These are phyloP conservation scores for Penicillium maclennaniae DNA, from an alignment of 495 filamentous ascomycete species.

Conservation along the genomic window DNA sequence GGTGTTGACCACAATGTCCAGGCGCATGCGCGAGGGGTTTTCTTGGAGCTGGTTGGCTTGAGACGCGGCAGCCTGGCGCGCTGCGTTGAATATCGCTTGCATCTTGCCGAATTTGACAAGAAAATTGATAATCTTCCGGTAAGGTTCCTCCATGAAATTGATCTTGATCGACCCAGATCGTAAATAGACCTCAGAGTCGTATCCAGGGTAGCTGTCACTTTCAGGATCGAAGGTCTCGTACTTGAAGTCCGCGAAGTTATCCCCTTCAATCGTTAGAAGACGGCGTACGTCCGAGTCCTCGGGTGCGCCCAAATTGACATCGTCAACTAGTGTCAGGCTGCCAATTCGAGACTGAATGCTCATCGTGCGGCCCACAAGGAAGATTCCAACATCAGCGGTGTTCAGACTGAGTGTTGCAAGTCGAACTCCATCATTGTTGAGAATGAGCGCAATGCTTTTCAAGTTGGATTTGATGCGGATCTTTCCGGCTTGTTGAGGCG, in stretches of 20 bases:
- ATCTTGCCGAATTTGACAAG: slow-evolving; percentile 98
- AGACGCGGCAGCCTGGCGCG: slow-evolving; percentile 88
- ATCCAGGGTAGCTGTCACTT: slow-evolving; percentile 78
- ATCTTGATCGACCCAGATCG: slow-evolving; percentile 91
- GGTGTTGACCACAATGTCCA: slow-evolving; percentile 88
- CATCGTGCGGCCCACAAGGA: slow-evolving; percentile 80
- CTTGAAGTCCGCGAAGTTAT: slow-evolving; percentile 95
- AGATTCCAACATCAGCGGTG: slow-evolving; percentile 85
- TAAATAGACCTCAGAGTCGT: slow-evolving; percentile 84
- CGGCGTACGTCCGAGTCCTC: slow-evolving; percentile 78
- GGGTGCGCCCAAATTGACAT: slow-evolving; percentile 86
- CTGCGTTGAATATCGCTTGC: slow-evolving; percentile 98
- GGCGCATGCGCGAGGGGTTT: slow-evolving; percentile 81
- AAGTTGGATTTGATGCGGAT: slow-evolving; percentile 86
- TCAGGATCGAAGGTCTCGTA: slow-evolving; percentile 91
- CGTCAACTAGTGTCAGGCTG: slow-evolving; percentile 82
- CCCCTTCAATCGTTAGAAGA: slow-evolving; percentile 87
- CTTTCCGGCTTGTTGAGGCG: slow-evolving; percentile 46
- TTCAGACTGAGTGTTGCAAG: slow-evolving; percentile 89
- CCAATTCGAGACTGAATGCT: slow-evolving; percentile 81
- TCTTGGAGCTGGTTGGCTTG: slow-evolving; percentile 92
- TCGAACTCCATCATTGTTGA: slow-evolving; percentile 98
- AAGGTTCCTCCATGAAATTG: slow-evolving; percentile 94
- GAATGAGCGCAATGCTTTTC: slow-evolving; percentile 86
- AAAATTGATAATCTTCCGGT: slow-evolving; percentile 97